phyloP scores from a whole-genome alignment of 208 protist genomes.

The Wallacemonas collosoma region DNA sequence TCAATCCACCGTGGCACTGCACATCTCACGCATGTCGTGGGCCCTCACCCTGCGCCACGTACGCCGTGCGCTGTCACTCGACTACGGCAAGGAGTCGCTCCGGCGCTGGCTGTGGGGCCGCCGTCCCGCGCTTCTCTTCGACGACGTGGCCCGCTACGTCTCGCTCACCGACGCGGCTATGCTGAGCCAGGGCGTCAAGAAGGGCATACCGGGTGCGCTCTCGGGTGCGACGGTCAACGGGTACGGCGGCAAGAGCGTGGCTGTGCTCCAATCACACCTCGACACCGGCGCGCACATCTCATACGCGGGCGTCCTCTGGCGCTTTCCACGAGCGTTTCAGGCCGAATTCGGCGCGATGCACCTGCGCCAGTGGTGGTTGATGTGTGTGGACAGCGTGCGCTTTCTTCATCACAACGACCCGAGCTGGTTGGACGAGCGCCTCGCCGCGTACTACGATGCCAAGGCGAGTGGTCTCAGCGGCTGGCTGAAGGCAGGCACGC shows the following conservation, averaged over 20 bases:
- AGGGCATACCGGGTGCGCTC: neutral
- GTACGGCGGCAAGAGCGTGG: neutral
- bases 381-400: slow-evolving; percentile 29
- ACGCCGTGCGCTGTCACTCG: slow-evolving; percentile 13
- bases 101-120: slow-evolving; percentile 27
- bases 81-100: slow-evolving; percentile 25
- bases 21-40: slow-evolving; percentile 8
- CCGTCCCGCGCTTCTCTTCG: slow-evolving; percentile 23
- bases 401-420: slow-evolving; percentile 20
- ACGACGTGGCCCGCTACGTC: slow-evolving; percentile 28
- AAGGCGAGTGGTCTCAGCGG: slow-evolving; percentile 33
- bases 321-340: slow-evolving; percentile 43
- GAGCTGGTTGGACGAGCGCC: slow-evolving; percentile 30
- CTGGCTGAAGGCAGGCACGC: slow-evolving; percentile 30
- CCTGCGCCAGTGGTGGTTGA: slow-evolving; percentile 38
- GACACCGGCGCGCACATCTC: slow-evolving; percentile 23
- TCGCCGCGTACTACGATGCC: slow-evolving; percentile 35
- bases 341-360: slow-evolving; percentile 41
- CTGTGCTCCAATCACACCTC: slow-evolving; percentile 2
- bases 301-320: slow-evolving; percentile 38
- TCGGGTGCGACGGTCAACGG: neutral
- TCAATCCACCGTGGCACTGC: slow-evolving; percentile 8
- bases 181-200: neutral
- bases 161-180: slow-evolving; percentile 21
- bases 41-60: slow-evolving; percentile 12